phyloP scores from a whole-genome alignment of 75 land plant genomes.

The Pinus tabuliformis region DNA sequence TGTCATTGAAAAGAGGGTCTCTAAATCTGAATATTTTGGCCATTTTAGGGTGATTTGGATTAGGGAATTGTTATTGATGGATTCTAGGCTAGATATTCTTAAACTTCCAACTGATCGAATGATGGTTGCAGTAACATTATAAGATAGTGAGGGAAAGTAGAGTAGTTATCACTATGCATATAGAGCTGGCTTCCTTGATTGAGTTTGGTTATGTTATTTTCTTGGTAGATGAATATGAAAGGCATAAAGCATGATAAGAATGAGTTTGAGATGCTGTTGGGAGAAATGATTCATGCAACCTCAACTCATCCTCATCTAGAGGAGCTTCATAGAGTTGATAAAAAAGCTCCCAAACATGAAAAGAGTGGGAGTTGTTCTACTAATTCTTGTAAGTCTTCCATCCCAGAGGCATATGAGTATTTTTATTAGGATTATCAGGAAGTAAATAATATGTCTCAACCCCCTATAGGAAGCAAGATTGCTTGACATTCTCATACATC shows the following conservation, averaged over 20 bases:
- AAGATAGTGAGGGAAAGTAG: no score
- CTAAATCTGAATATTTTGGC: no score
- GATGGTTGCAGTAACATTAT: no score
- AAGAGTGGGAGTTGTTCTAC: neutral
- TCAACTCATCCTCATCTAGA: constrained; percentile 18
- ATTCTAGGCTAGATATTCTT: no score
- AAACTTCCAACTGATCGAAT: no score
- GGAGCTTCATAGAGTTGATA: neutral
- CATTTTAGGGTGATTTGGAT: no score
- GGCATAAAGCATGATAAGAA: constrained; percentile 40
- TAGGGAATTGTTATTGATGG: no score
- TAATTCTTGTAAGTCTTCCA: neutral
- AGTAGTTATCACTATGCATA: no score
- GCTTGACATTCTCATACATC: neutral
- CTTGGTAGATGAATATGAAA: constrained; percentile 1
- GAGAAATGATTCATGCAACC: constrained; percentile 47
- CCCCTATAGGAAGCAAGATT: neutral
- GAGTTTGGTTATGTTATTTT: no score
- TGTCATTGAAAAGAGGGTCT: no score
- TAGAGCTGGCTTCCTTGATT: no score
- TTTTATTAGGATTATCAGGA: neutral
- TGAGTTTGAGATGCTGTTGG: constrained; percentile 45
- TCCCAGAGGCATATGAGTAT: neutral
- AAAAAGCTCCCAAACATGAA: neutral
- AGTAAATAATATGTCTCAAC: neutral